A percentile compares a stretch with the other conserved stretches of the same genome.
These are phyloP conservation scores for Escallonia rubra DNA, from an alignment of 129 eudicot genomes.

Conservation along the genomic window DNA sequence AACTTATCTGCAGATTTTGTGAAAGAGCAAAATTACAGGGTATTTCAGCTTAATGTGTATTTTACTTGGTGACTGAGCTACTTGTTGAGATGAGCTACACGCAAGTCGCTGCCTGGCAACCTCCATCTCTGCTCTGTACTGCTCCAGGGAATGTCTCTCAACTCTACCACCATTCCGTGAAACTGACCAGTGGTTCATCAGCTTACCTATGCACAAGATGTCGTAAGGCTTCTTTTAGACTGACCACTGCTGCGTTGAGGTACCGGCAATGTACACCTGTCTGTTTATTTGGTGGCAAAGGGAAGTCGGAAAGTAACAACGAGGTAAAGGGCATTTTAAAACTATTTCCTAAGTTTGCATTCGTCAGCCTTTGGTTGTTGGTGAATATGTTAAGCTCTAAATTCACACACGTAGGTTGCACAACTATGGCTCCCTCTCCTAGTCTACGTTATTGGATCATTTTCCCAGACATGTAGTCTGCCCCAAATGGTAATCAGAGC, in stretches of 20 bases:
- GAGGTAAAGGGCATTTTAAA: slow-evolving; percentile 38
- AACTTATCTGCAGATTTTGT: slow-evolving; percentile 11
- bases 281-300: slow-evolving; percentile 64
- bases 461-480: too few species aligned
- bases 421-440: background rate
- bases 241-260: slow-evolving; percentile 14
- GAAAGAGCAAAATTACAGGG: slow-evolving; percentile 1
- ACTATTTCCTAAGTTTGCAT: background rate
- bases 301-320: slow-evolving; percentile 32
- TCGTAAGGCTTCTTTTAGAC: slow-evolving; percentile 17
- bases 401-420: background rate
- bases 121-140: slow-evolving; percentile 15
- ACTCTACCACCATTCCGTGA: slow-evolving; percentile 13
- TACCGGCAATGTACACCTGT: slow-evolving; percentile 37
- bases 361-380: background rate
- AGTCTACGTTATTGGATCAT: background rate
- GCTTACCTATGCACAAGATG: slow-evolving; percentile 15
- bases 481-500: background rate
- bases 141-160: slow-evolving; percentile 14
- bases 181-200: slow-evolving; percentile 21
- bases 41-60: slow-evolving; percentile 21
- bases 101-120: slow-evolving; percentile 37
- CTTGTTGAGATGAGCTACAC: slow-evolving; percentile 40
- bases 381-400: background rate
- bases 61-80: slow-evolving; percentile 12